Conservation (phyloP, 1,284 basidiomycete genomes). For the Cryptococcus sp. region DNA sequence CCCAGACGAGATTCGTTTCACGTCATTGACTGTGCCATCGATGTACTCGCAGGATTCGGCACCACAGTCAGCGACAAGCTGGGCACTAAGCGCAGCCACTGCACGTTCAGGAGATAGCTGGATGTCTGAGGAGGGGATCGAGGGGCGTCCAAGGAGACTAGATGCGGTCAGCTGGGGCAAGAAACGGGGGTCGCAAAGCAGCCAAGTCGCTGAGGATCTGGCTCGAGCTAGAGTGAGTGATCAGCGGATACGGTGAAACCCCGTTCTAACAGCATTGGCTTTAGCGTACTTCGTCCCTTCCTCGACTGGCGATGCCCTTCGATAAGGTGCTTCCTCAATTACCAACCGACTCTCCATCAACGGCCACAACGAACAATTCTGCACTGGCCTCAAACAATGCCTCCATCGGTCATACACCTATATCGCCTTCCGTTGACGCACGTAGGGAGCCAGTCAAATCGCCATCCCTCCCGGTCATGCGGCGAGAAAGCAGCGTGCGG, state of each 20-base stretch:
- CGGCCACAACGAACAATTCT: conserved; percentile 10
- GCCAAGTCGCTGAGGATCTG: too few species aligned
- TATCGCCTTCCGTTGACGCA: conserved; percentile 2
- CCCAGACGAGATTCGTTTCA: conserved; percentile 25
- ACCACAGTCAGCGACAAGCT: conserved; percentile 26
- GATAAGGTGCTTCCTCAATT: conserved; percentile 9
- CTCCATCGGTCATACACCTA: conserved; percentile 3
- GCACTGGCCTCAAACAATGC: conserved; percentile 2
- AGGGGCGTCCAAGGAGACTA: conserved; percentile 3
- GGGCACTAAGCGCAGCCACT: conserved; percentile 4
- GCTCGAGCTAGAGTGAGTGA: too few species aligned
- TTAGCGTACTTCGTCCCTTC: conserved; percentile 18
- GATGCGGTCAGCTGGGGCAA: conserved; percentile 26
- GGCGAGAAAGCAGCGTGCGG: neutral
- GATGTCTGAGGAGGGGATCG: conserved; percentile 7
- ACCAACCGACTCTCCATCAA: conserved; percentile 11
- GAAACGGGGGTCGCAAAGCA: conserved; percentile 8
- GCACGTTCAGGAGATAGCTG: conserved; percentile 4
- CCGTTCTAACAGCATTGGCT: too few species aligned
- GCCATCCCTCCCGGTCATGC: conserved; percentile 13
- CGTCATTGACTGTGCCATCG: conserved; percentile 26
- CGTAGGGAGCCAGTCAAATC: conserved; percentile 12
- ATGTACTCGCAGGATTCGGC: conserved; percentile 40
- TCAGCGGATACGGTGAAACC: too few species aligned
- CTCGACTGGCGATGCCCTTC: conserved; percentile 9